Base-by-base conservation (phyloP, 1,284 basidiomycete species). In the Apiotrichum sp. region DNA sequence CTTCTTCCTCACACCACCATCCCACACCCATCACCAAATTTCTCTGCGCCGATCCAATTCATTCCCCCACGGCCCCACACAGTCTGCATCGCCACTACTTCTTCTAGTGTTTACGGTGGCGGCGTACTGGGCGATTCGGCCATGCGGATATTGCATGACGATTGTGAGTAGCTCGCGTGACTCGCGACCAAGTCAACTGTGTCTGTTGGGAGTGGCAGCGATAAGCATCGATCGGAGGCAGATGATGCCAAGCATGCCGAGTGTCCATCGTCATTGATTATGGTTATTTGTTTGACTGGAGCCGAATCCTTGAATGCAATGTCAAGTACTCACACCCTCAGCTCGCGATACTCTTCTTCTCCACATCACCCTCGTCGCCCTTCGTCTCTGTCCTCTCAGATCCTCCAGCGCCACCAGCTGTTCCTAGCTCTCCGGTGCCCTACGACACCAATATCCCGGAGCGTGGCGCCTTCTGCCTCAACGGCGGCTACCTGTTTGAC, bases 361-460 rank as follows among this genome's bases (percentile, higher is more conserved):
- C 70, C 11, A 67, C 65, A 0, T 70, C 70, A 13, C 67, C 69
- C 3, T 66, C 68, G 3, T 73, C 71, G 1, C 71, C 71, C 5
- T 71, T 73, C 63, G 52, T 68, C 40, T 38, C 58, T n/a, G 53
- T 57, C 4, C 53, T 58, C 2, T 47, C 53, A 44, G 7, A 36
- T 44, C 4, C 22, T 32, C 42, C 46, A 46, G 50, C 32, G 5
- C 40, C 50, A 34, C 39, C 57, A 13, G 53, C 31, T 3, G 46
- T 16, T 55, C 58, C 8, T 4, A 34, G 35, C 22, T 16, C 44
- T 4, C 31, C 51, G 13, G 42, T 29, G 46, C 64, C 45, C 48
- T 52, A 49, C 48, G 47, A 53, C 34, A 57, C 14, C 3, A 63
- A 65, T 1, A 46, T 64, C 11, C 61, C 65, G 3, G 59, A 68